These are phyloP conservation scores for Penicillium brasilianum DNA, from an alignment of 2,329 filamentous ascomycete species.

Conservation along the genomic window DNA sequence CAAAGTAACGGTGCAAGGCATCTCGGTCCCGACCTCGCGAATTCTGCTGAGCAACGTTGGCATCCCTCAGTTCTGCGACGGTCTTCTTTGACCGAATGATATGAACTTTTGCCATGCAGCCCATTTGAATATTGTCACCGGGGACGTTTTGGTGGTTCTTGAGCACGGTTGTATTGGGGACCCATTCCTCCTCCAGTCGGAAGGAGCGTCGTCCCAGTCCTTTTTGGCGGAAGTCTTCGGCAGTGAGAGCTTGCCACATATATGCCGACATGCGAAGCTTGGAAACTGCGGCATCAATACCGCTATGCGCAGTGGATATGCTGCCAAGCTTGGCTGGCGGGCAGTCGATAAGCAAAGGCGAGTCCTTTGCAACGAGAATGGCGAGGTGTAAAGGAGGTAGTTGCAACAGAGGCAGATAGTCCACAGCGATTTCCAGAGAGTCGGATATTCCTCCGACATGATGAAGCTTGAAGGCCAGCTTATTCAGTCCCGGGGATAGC, in stretches of 20 bases:
- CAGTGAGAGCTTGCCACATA: conserved; percentile 33
- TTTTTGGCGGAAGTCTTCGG: conserved; percentile 30
- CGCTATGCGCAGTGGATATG: conserved; percentile 25
- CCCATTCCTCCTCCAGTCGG: conserved; percentile 31
- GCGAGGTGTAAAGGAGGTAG: conserved; percentile 31
- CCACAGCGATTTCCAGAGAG: conserved; percentile 20
- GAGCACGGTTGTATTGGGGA: conserved; percentile 15
- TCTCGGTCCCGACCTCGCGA: conserved; percentile 14
- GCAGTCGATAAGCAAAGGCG: conserved; percentile 29
- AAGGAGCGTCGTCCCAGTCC: conserved; percentile 31
- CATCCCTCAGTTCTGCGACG: conserved; percentile 25
- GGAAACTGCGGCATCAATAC: conserved; percentile 26
- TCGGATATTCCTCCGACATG: conserved; percentile 9
- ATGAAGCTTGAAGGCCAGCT: conserved; percentile 20
- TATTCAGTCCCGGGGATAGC: conserved; percentile 24
- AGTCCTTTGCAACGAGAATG: conserved; percentile 29
- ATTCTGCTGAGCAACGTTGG: conserved; percentile 29
- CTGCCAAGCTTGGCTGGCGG: conserved; percentile 23
- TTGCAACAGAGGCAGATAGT: conserved; percentile 25
- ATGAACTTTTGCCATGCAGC: conserved; percentile 24
- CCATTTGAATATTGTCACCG: not conserved
- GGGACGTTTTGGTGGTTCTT: conserved; percentile 6
- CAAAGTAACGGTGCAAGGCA: conserved; percentile 25
- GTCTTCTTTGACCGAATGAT: conserved; percentile 26
- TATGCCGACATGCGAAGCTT: conserved; percentile 31